Percentiles rank a stretch among this genome's conserved stretches.
These are phyloP conservation scores for Kalmanozyma brasiliensis DNA, from an alignment of 1,284 basidiomycete genomes.

Conservation along the genomic window DNA sequence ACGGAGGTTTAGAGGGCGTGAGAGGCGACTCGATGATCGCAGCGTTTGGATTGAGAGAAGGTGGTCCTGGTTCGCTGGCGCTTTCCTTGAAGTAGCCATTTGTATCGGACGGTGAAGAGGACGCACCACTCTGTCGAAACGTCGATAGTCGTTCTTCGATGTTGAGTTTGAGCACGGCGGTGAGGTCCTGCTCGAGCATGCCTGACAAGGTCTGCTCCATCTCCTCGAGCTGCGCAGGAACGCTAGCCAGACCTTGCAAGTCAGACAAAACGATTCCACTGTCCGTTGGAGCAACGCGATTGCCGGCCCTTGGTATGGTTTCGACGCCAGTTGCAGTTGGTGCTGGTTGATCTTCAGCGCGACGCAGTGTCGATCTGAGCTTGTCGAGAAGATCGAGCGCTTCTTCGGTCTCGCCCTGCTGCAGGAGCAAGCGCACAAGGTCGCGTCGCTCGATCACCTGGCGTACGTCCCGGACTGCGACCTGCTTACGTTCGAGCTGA, in stretches of 20 bases:
- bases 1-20: slow-evolving; percentile 20
- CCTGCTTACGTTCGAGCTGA: slow-evolving; percentile 42
- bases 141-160: slow-evolving; percentile 70
- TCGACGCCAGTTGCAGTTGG: neutral
- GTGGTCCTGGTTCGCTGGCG: neutral
- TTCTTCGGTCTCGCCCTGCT: slow-evolving; percentile 63
- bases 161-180: slow-evolving; percentile 77
- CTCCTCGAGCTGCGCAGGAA: slow-evolving; percentile 57
- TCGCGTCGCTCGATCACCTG: slow-evolving; percentile 55
- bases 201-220: slow-evolving; percentile 46
- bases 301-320: neutral
- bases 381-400: slow-evolving; percentile 58
- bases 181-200: slow-evolving; percentile 72
- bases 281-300: neutral
- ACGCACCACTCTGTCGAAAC: slow-evolving; percentile 6
- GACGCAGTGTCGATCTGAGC: slow-evolving; percentile 21
- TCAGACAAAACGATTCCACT: slow-evolving; percentile 13
- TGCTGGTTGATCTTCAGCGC: neutral
- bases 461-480: slow-evolving; percentile 41
- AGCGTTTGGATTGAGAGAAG: slow-evolving; percentile 2
- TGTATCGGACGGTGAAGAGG: slow-evolving; percentile 3
- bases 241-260: slow-evolving; percentile 25
- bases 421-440: slow-evolving; percentile 51
- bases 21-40: slow-evolving; percentile 7
- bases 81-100: slow-evolving; percentile 11